Evolutionary conservation across 345 rosid genomes (phyloP).

Genomic region (Camelina sativa): DNA sequence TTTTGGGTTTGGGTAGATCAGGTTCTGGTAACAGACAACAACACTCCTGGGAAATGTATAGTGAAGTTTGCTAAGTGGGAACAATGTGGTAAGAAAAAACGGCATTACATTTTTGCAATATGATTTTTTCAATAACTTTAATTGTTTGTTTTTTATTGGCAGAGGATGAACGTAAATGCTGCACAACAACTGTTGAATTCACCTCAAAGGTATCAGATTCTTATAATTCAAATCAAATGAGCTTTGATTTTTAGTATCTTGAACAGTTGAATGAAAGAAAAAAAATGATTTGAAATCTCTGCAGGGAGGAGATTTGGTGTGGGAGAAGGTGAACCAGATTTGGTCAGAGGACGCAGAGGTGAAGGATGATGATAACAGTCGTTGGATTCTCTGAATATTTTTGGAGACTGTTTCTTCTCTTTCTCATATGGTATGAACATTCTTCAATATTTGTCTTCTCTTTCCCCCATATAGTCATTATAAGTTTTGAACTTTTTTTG

Average conservation of each 20-base stretch:
- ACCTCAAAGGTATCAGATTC: slow-evolving; percentile 55
- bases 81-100: slow-evolving; percentile 54
- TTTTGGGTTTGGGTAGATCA: slow-evolving; percentile 88
- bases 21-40: slow-evolving; percentile 56
- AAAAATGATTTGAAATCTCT: neutral
- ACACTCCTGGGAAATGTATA: slow-evolving; percentile 59
- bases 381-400: slow-evolving; percentile 33
- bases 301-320: slow-evolving; percentile 54
- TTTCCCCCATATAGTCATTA: slow-evolving; percentile 8
- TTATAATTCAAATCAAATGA: neutral
- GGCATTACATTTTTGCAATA: neutral
- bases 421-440: slow-evolving; percentile 10
- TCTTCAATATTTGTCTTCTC: neutral
- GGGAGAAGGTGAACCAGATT: slow-evolving; percentile 64
- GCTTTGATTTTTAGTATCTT: neutral
- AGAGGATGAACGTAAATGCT: slow-evolving; percentile 71
- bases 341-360: slow-evolving; percentile 61
- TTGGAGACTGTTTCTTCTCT: slow-evolving; percentile 19
- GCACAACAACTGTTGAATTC: slow-evolving; percentile 56
- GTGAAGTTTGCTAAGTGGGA: slow-evolving; percentile 86
- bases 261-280: neutral
- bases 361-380: slow-evolving; percentile 49
- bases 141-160: slow-evolving; percentile 27
- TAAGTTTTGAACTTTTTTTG: slow-evolving; percentile 23
- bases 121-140: neutral